A percentile compares a stretch with the other conserved stretches of the same genome.
phyloP scores from a whole-genome alignment of 2,329 filamentous ascomycete species.

The Hypoxylon sp. region DNA sequence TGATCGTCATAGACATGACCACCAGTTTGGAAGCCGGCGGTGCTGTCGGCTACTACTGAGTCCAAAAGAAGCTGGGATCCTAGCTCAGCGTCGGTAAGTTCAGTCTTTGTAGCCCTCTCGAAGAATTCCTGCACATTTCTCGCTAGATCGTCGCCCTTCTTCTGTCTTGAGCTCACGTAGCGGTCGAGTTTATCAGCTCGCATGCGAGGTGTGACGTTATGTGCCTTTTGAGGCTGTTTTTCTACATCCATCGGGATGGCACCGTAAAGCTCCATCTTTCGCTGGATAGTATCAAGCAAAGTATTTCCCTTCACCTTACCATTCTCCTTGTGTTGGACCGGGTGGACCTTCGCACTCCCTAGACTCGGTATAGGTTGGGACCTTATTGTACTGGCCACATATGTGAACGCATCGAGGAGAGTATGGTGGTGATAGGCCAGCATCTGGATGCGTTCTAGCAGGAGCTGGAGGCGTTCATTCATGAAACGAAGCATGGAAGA shows the following conservation, averaged over 20 bases:
- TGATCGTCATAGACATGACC: constrained; percentile 49
- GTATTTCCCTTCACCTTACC: constrained; percentile 13
- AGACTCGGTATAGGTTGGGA: neutral
- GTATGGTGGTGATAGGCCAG: constrained; percentile 47
- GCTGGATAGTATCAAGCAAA: constrained; percentile 40
- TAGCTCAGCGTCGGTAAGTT: constrained; percentile 48
- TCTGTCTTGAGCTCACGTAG: constrained; percentile 47
- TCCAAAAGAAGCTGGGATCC: constrained; percentile 48
- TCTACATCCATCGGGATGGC: constrained; percentile 41
- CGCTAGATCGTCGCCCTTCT: constrained; percentile 48
- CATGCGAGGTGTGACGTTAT: constrained; percentile 24
- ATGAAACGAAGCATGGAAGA: constrained; percentile 48
- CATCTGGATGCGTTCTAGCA: constrained; percentile 42
- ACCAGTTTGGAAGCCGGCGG: constrained; percentile 29
- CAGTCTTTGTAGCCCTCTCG: constrained; percentile 47
- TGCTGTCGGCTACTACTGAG: constrained; percentile 49
- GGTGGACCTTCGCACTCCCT: neutral
- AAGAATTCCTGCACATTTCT: constrained; percentile 50
- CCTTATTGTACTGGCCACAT: constrained; percentile 16
- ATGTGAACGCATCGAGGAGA: constrained; percentile 41
- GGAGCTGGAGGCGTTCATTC: constrained; percentile 47
- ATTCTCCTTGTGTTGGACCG: constrained; percentile 3
- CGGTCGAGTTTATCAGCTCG: constrained; percentile 46
- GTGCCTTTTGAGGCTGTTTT: constrained; percentile 13
- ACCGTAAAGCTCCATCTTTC: constrained; percentile 49